These are phyloP conservation scores for Yamadazyma kanchanaburiensis DNA, from an alignment of 1,139 yeast genomes.

Conservation along the genomic window DNA sequence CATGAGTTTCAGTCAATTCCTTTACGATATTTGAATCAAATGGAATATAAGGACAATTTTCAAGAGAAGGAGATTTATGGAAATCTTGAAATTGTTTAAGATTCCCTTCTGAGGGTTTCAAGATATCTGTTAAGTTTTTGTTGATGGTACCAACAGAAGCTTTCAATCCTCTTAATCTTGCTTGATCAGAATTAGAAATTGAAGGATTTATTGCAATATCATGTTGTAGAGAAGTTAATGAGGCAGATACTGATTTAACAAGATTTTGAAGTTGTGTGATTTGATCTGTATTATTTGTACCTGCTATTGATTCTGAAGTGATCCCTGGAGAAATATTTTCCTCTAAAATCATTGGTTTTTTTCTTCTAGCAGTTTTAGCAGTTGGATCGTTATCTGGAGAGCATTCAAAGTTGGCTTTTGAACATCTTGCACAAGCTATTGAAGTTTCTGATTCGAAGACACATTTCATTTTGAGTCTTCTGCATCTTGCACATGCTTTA, in stretches of 20 bases:
- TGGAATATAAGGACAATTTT: conserved; percentile 33
- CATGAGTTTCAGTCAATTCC: conserved; percentile 29
- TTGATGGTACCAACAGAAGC: conserved; percentile 3
- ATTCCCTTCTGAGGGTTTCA: conserved; percentile 8
- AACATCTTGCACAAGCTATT: conserved; percentile 46
- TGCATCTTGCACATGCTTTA: conserved; percentile 58
- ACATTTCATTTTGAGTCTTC: conserved; percentile 54
- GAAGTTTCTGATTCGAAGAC: conserved; percentile 46
- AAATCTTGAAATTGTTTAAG: conserved; percentile 15
- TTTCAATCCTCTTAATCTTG: conserved; percentile 7
- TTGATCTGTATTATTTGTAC: conserved; percentile 13
- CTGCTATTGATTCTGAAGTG: conserved; percentile 13
- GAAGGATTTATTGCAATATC: conserved; percentile 13
- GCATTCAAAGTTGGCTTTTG: conserved; percentile 41
- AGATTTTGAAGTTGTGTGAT: conserved; percentile 13
- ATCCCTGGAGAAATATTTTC: conserved; percentile 14
- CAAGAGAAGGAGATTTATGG: conserved; percentile 12
- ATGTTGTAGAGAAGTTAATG: conserved; percentile 14
- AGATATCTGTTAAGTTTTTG: conserved; percentile 8
- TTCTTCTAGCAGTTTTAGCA: conserved; percentile 22
- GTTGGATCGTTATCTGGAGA: conserved; percentile 50
- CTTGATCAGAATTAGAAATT: conserved; percentile 7
- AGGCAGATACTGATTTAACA: conserved; percentile 11
- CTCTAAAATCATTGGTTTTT: conserved; percentile 8
- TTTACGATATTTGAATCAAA: conserved; percentile 37